Percentiles rank a stretch among this genome's conserved stretches.
phyloP scores from a whole-genome alignment of 305 asterid species.

The Euphrasia arctica region DNA sequence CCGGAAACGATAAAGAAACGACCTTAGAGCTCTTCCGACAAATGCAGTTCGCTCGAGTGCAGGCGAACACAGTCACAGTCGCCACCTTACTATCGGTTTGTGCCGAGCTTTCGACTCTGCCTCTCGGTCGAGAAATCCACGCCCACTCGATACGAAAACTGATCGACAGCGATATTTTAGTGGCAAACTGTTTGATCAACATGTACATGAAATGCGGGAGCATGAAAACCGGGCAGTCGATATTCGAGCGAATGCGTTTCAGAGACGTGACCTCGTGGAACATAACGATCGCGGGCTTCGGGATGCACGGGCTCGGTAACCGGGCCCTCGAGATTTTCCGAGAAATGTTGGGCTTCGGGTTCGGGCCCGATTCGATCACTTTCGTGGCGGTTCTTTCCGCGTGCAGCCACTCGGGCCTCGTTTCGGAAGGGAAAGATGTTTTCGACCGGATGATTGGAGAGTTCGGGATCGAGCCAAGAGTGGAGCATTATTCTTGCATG shows the following conservation, averaged over 20 bases:
- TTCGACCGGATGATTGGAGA: constrained; percentile 35
- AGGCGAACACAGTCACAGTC: constrained; percentile 49
- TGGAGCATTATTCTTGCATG: constrained; percentile 55
- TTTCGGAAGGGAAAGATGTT: constrained; percentile 36
- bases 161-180: constrained; percentile 33
- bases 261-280: constrained; percentile 62
- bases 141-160: constrained; percentile 36
- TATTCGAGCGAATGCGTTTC: constrained; percentile 34
- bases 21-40: constrained; percentile 52
- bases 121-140: constrained; percentile 60
- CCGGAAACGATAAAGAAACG: constrained; percentile 34
- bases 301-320: constrained; percentile 53
- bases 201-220: constrained; percentile 77
- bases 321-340: constrained; percentile 30
- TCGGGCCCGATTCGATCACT: constrained; percentile 46
- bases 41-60: constrained; percentile 51
- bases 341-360: constrained; percentile 28
- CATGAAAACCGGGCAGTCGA: constrained; percentile 34
- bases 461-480: constrained; percentile 34
- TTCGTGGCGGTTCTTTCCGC: constrained; percentile 61
- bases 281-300: constrained; percentile 59
- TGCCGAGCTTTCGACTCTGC: constrained; percentile 50
- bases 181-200: constrained; percentile 57
- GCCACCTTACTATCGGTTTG: constrained; percentile 51
- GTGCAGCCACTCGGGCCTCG: constrained; percentile 56